Evolutionary conservation across 2,329 filamentous ascomycete species (phyloP).

Genomic region (Botrytis fabae): DNA sequence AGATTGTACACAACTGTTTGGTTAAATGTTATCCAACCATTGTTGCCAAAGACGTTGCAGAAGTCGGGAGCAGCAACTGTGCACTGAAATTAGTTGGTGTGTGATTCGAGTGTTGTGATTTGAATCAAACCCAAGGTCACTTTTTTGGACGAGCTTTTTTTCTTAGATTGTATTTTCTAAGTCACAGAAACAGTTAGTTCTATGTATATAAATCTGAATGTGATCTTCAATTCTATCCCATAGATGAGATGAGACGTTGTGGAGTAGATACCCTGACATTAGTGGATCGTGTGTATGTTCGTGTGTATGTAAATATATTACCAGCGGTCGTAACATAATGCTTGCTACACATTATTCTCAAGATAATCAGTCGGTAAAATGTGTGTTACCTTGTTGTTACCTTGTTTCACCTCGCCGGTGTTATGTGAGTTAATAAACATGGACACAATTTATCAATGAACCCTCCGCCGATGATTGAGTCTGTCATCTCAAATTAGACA

Average conservation of each 20-base stretch:
- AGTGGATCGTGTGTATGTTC: not conserved
- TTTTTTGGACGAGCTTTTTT: not conserved
- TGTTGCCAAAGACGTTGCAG: conserved; percentile 8
- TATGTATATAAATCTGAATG: not conserved
- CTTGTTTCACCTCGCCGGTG: not conserved
- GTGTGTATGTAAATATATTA: not conserved
- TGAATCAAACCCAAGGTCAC: not conserved
- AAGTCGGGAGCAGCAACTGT: not conserved
- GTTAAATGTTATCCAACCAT: not conserved
- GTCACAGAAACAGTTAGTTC: not conserved
- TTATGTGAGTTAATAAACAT: fast-evolving
- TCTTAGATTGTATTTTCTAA: not conserved
- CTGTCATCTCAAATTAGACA: not conserved
- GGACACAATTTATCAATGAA: fast-evolving
- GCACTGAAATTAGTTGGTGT: not conserved
- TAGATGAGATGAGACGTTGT: not conserved
- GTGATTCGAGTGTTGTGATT: not conserved
- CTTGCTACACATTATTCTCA: not conserved
- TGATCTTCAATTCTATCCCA: not conserved
- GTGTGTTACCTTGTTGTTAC: not conserved
- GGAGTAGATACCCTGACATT: not conserved
- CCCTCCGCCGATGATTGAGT: not conserved
- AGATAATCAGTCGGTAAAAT: not conserved
- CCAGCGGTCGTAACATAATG: not conserved
- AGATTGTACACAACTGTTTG: conserved; percentile 14